Evolutionary conservation across 1,284 basidiomycete genomes (phyloP), one percentile per base, ranked within the genome.

Genomic region (Cystodermella granulosa): DNA sequence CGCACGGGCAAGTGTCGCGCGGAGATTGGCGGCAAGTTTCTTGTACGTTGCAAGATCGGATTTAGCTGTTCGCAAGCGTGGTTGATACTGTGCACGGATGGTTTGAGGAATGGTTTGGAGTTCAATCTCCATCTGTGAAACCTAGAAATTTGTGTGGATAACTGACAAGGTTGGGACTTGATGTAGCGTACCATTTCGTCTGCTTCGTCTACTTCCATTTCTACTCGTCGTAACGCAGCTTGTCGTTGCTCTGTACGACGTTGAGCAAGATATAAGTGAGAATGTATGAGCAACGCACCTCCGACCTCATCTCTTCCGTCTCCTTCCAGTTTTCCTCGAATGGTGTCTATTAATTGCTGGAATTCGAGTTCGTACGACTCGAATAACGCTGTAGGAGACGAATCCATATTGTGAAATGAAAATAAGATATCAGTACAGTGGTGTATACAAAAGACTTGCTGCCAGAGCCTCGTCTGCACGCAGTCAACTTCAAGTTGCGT

Each of bases 111-210:
- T 94, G 11, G 89, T 87, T 60, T 94, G 92, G n/a, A 96, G 85
- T 71, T 99, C 96, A 51, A 98, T 88, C 68, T 98, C 94, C 95
- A 99, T 98, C 79, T 99, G 96, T 26, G 91, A 91, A 54, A 96
- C 80, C 92, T 95, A 56, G 5, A 43, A 36, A n/a, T 18, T 16
- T 17, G 22, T 31, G 39, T 14, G 28, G 36, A 18, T 11, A 22
- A 13, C 17, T 11, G 13, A 34, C 24, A 37, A 15, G 24, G 37
- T 47, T 52, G 37, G 54, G 52, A 17, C 24, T 15, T 34, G 26
- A 23, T 20, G 22, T 16, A 14, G 59, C 76, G 50, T 58, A 87
- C 92, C 79, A 98, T 93, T 74, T 99, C 96, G 57, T 98, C 94
- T 0, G 94, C 95, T 69, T 99, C 96, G 61, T 98, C 96, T 3